Evolutionary conservation across 169 alveolate species (phyloP), one percentile per base, ranked within the genome.

Genomic region (Plasmodium reichenowi): DNA sequence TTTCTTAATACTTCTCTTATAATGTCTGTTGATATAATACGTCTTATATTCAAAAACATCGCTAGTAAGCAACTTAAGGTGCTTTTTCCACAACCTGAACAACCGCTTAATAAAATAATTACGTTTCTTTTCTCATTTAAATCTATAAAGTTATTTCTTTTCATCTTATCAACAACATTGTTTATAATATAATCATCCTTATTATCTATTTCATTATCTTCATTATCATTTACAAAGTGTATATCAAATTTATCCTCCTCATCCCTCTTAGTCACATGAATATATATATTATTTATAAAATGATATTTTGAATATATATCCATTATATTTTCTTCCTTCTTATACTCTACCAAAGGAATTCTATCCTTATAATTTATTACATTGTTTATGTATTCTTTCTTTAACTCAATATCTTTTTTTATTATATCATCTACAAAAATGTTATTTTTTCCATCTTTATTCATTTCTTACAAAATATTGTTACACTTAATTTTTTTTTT

Each of bases 41-140:
- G 43, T 29, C 60, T 56, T 20, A 83, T 83, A 48, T 83, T 83
- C 52, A 83, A 68, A 20, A 83, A 68, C 22, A 83, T 5, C 45
- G 74, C 83, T 62, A 83, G 10, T 22, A 83, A 72, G 7, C 91
- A 83, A 83, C 91, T 83, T 68, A 83, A 29, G 15, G 91, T 83
- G 13, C 91, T 83, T 29, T 83, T 83, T 6, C 91, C 91, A 29
- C 85, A 45, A 0, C 91, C 91, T 20, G 91, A 83, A 29, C 80
- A 56, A 22, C 91, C 91, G 22, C 85, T 83, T 72, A 83, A 67
- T 29, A 83, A 12, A 43, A 83, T 83, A 15, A 83, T 68, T 47
- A 15, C 24, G 20, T 83, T 83, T 62, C 26, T 83, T 54, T 58
- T 45, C 38, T 62, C 59, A 20, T 68, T 2, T 32, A 62, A 68